A percentile compares a stretch with the other conserved stretches of the same genome.
Conservation (phyloP, 2,329 filamentous ascomycete species). For the Nothopassalora personata region DNA sequence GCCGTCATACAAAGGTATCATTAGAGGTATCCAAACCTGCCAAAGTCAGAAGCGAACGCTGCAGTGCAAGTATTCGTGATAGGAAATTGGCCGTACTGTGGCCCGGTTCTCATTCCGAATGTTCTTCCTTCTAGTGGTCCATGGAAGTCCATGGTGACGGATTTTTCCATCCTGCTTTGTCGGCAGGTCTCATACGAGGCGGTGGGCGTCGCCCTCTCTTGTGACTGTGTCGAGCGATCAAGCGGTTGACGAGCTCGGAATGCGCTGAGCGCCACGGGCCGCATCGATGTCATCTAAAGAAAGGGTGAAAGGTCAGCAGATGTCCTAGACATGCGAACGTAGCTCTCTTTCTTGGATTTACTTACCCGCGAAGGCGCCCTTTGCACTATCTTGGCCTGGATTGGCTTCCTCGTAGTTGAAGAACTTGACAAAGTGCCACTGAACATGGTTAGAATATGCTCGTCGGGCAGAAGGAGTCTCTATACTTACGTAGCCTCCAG, state of each 20-base stretch:
- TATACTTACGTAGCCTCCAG: constrained; percentile 21
- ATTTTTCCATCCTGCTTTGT: not conserved
- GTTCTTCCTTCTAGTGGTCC: not conserved
- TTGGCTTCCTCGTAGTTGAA: constrained; percentile 32
- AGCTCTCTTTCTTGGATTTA: too few species aligned
- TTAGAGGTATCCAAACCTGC: not conserved
- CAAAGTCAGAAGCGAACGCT: not conserved
- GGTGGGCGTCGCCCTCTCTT: not conserved
- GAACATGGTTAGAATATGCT: not conserved
- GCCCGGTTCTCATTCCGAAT: not conserved
- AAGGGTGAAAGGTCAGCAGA: too few species aligned
- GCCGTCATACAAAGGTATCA: not conserved
- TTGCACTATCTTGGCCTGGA: constrained; percentile 17
- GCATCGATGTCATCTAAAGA: constrained; percentile 3
- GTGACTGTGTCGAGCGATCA: not conserved
- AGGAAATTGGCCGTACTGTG: not conserved
- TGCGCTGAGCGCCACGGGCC: constrained; percentile 3
- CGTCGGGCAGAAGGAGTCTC: not conserved
- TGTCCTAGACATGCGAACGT: too few species aligned
- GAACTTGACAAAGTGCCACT: constrained; percentile 30
- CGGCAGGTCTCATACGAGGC: not conserved
- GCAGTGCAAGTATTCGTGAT: not conserved
- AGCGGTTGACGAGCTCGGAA: constrained; percentile 3
- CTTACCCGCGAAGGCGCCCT: constrained; percentile 6
- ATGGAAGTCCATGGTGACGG: not conserved